These are phyloP conservation scores for Dactylellina haptotyla DNA, from an alignment of 2,329 filamentous ascomycete species.

Conservation along the genomic window DNA sequence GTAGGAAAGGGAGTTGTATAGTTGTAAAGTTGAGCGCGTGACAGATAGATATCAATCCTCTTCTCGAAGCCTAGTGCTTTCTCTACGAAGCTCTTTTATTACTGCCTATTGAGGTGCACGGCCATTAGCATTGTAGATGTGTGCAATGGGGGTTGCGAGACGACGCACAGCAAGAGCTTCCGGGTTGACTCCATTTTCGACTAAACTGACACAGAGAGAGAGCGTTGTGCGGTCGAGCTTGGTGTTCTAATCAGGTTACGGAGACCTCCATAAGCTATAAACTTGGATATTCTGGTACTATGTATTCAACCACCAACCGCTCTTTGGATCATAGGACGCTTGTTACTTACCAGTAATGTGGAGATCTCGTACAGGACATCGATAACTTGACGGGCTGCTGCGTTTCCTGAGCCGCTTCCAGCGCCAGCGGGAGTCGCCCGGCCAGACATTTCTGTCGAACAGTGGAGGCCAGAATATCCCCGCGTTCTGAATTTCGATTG, in stretches of 20 bases:
- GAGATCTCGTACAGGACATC: conserved; percentile 87
- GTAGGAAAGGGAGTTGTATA: too few relatives aligned
- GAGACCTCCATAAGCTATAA: not conserved
- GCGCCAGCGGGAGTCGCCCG: conserved; percentile 32
- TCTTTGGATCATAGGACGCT: too few relatives aligned
- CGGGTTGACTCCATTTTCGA: conserved; percentile 96
- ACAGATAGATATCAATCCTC: conserved; percentile 2
- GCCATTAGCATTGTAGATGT: not conserved
- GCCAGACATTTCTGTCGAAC: conserved; percentile 26
- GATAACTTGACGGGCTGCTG: conserved; percentile 81
- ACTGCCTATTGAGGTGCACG: conserved; percentile 64
- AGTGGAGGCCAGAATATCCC: not conserved
- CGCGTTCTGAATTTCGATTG: too few relatives aligned
- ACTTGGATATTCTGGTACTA: not conserved
- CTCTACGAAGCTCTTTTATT: conserved; percentile 70
- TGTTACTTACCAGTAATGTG: conserved; percentile 79
- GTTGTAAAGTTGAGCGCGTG: too few relatives aligned
- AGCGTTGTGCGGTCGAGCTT: conserved; percentile 89
- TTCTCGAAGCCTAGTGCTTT: conserved; percentile 63
- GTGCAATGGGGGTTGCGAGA: not conserved
- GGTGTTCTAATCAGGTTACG: conserved; percentile 74
- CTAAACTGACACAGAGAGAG: conserved; percentile 93
- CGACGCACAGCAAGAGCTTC: conserved; percentile 86
- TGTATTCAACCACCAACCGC: too few relatives aligned
- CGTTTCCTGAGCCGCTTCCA: conserved; percentile 14